A percentile compares a stretch with the other conserved stretches of the same genome.
These are phyloP conservation scores for Coprinopsis marcescibilis DNA, from an alignment of 768 basidiomycete genomes.

Conservation along the genomic window DNA sequence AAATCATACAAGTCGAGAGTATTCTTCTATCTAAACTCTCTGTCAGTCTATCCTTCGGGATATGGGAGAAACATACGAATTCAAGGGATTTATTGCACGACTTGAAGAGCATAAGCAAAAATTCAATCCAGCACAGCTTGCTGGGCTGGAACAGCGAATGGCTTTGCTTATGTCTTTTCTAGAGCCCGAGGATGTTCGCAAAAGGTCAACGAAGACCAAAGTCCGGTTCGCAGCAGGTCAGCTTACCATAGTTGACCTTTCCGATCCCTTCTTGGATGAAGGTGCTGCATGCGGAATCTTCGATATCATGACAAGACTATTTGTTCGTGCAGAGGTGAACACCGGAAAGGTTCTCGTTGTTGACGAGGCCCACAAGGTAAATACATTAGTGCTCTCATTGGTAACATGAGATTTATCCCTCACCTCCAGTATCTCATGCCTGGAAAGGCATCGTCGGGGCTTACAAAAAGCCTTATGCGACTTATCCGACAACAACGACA, in stretches of 20 bases:
- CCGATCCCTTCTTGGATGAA: conserved; percentile 69
- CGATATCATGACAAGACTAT: conserved; percentile 61
- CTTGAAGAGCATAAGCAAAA: conserved; percentile 41
- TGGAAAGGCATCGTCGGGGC: conserved; percentile 37
- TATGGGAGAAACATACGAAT: conserved; percentile 55
- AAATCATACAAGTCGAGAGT: background rate
- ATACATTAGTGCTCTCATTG: conserved; percentile 2
- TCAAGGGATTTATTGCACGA: conserved; percentile 39
- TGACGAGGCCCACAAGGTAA: conserved; percentile 72
- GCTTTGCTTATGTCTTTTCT: conserved; percentile 56
- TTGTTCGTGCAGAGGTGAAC: conserved; percentile 51
- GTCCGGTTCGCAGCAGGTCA: conserved; percentile 49
- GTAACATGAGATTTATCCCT: conserved; percentile 3
- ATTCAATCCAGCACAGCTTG: conserved; percentile 52
- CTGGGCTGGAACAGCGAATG: conserved; percentile 58
- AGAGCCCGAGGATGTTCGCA: conserved; percentile 17
- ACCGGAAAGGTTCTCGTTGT: conserved; percentile 68
- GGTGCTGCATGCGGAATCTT: conserved; percentile 64
- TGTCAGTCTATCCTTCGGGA: conserved; percentile 53
- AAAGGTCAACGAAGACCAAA: conserved; percentile 6
- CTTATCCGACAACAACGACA: conserved; percentile 68
- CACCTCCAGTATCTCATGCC: conserved; percentile 52
- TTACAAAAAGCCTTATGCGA: conserved; percentile 52
- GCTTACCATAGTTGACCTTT: conserved; percentile 64
- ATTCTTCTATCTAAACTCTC: background rate